phyloP scores from a whole-genome alignment of 768 basidiomycete genomes.

The Russula ochroleuca region DNA sequence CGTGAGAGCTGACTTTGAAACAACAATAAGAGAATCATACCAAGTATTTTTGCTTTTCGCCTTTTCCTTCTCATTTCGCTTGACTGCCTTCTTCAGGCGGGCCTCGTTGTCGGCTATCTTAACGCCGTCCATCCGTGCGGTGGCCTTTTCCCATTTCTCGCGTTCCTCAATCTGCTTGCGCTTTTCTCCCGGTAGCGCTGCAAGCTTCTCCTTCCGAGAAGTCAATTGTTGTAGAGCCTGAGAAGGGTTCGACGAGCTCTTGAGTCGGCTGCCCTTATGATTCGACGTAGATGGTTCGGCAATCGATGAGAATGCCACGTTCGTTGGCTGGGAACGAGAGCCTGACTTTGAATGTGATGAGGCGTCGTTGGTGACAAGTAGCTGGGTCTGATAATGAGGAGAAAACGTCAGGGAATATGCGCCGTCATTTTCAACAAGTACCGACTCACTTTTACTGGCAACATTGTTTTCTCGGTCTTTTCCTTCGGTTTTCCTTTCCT shows the following conservation, averaged over 20 bases:
- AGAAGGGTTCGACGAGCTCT: slow-evolving; percentile 73
- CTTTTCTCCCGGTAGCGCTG: slow-evolving; percentile 75
- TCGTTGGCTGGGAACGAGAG: slow-evolving; percentile 42
- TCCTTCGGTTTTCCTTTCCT: slow-evolving; percentile 42
- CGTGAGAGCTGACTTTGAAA: slow-evolving; percentile 7
- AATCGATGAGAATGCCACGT: slow-evolving; percentile 64
- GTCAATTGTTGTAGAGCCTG: slow-evolving; percentile 82
- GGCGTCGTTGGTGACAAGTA: slow-evolving; percentile 60
- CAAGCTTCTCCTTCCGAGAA: slow-evolving; percentile 72
- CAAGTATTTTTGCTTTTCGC: slow-evolving; percentile 78
- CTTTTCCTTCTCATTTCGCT: slow-evolving; percentile 90
- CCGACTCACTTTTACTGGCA: slow-evolving; percentile 51
- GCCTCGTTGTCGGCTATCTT: slow-evolving; percentile 87
- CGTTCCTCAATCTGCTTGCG: slow-evolving; percentile 74
- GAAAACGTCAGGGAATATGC: background rate
- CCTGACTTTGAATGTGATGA: slow-evolving; percentile 30
- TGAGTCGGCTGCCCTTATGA: slow-evolving; percentile 49
- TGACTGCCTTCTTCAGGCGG: slow-evolving; percentile 86
- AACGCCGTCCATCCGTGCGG: slow-evolving; percentile 80
- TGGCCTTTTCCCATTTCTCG: slow-evolving; percentile 88
- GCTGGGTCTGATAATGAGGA: slow-evolving; percentile 49
- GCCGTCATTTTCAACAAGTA: background rate
- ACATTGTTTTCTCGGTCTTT: slow-evolving; percentile 42
- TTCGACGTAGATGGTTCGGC: slow-evolving; percentile 47
- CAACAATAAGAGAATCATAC: slow-evolving; percentile 43